A percentile compares a stretch with the other conserved stretches of the same genome.
These are phyloP conservation scores for Aspergillus pseudotamarii DNA, from an alignment of 2,329 filamentous ascomycete genomes.

Conservation along the genomic window DNA sequence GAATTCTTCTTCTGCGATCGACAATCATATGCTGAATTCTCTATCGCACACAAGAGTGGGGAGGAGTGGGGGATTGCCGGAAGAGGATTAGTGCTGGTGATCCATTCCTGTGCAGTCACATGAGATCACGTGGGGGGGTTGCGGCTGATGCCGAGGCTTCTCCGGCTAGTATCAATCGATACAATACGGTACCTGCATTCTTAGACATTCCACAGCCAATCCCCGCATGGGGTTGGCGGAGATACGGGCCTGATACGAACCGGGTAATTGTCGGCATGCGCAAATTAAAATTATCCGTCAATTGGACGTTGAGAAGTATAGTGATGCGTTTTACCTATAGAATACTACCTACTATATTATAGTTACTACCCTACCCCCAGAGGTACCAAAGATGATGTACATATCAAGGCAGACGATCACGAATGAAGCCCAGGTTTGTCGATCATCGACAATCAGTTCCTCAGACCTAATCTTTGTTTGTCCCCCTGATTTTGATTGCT, in stretches of 20 bases:
- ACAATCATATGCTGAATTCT: conserved; percentile 6
- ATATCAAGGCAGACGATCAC: background rate
- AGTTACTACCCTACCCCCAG: background rate
- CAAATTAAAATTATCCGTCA: conserved; percentile 1
- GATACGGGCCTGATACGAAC: conserved; percentile 16
- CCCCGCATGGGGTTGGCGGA: conserved; percentile 10
- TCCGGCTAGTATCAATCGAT: background rate
- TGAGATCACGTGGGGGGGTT: conserved; percentile 3
- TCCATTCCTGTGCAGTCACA: background rate
- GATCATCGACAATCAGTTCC: background rate
- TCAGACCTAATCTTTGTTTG: background rate
- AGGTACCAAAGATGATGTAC: background rate
- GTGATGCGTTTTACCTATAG: background rate
- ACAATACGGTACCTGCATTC: conserved; percentile 8
- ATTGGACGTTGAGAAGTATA: background rate
- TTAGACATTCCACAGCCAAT: background rate
- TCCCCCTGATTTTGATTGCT: background rate
- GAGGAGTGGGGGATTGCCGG: background rate
- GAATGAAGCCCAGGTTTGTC: background rate
- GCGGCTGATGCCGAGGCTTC: background rate
- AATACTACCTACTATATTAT: background rate
- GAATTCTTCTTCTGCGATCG: conserved; percentile 2
- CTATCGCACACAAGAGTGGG: conserved; percentile 2
- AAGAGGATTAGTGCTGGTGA: background rate
- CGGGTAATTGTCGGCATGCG: conserved; percentile 23